Evolutionary conservation across 495 filamentous ascomycete species (phyloP), one percentile per base, ranked within the genome.

Genomic region (Baudoinia panamericana): DNA sequence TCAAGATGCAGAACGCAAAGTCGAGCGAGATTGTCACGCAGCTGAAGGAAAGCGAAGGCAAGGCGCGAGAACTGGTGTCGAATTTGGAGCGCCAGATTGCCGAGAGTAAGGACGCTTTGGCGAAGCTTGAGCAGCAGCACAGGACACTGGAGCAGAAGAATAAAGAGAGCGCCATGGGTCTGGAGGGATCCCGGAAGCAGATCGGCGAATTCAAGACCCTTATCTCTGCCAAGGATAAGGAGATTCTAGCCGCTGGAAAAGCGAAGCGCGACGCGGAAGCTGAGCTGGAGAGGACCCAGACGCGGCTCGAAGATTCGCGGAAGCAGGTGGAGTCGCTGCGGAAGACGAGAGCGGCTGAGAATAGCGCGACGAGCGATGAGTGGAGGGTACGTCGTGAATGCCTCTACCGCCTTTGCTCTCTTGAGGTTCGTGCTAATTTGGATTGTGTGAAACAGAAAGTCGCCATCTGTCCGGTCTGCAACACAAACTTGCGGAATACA

Each of bases 21-120:
- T 88, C 82, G 32, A 87, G 84, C 0, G 92, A 96, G 54, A 90
- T 96, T 47, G 84, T 97, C 23, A 71, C 83, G 1, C 79, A 90
- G 43, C 67, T 95, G 38, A 96, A 96, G 67, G 87, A 96, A 28
- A 74, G 84, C 2, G 92, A 95, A 52, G 55, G 63, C 28, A 55
- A 63, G 19, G 68, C 62, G 17, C 67, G 56, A 51, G 73, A 63
- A 7, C 62, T 92, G 12, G 61, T 87, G n/a, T 70, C 73, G 40
- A 90, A 82, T 48, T 66, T 93, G 37, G 92, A 97, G 61, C 93
- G 93, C 64, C 85, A 95, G 56, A 58, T 82, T 30, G 76, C 73
- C 26, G 84, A 95, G 57, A 63, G 80, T 45, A 83, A 78, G 58
- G 81, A 84, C 48, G 73, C 76, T 13, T 69, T 93, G 37, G 68